Evolutionary conservation across 108 stramenopile genomes (phyloP).

Genomic region (Epithemia pelagica): DNA sequence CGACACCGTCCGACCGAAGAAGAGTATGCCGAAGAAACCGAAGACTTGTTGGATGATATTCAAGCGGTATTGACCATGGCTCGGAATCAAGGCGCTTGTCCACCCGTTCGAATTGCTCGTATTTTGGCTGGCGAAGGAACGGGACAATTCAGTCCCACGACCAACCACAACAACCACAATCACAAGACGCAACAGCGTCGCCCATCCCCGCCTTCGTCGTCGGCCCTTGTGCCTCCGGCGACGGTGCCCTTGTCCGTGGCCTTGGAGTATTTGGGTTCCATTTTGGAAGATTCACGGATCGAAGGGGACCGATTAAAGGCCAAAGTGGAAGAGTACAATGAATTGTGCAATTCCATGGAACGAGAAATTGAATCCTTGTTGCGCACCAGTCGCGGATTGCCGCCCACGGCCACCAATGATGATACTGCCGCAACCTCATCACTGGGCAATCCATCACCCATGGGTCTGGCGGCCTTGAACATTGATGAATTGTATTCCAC

Average conservation of each 20-base stretch:
- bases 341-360: slow-evolving; percentile 75
- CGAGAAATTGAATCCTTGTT: slow-evolving; percentile 57
- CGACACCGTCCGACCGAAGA: too few species aligned
- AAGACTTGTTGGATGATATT: slow-evolving; percentile 70
- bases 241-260: slow-evolving; percentile 76
- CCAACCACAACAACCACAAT: not conserved
- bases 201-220: not conserved
- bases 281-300: slow-evolving; percentile 63
- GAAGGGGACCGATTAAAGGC: slow-evolving; percentile 61
- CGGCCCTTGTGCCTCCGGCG: too few species aligned
- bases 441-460: not conserved
- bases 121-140: slow-evolving; percentile 77
- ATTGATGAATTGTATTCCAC: slow-evolving; percentile 72
- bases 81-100: slow-evolving; percentile 48
- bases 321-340: slow-evolving; percentile 70
- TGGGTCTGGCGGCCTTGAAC: slow-evolving; percentile 22
- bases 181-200: not conserved
- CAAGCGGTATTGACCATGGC: slow-evolving; percentile 72
- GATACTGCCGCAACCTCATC: not conserved
- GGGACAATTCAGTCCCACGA: slow-evolving; percentile 51
- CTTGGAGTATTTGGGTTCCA: slow-evolving; percentile 69
- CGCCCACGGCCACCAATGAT: not conserved
- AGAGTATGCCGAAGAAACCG: slow-evolving; percentile 34
- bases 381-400: slow-evolving; percentile 12
- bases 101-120: slow-evolving; percentile 71